Evolutionary conservation across 805 yeast genomes (phyloP).

Genomic region (Cyberlindnera americana): DNA sequence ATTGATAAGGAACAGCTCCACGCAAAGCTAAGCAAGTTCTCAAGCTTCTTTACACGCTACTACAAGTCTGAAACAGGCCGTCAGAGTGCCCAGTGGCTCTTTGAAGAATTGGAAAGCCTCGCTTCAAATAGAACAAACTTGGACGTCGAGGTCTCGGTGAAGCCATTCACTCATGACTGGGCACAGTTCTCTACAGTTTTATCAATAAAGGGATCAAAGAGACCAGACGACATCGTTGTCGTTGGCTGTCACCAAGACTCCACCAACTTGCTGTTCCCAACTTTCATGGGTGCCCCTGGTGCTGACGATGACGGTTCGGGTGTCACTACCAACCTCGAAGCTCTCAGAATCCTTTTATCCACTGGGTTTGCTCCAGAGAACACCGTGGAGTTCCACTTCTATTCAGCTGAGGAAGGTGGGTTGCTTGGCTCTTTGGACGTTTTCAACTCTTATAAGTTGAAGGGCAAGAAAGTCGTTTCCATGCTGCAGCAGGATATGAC

Average conservation of each 20-base stretch:
- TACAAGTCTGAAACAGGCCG: conserved; percentile 70
- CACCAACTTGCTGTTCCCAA: conserved; percentile 68
- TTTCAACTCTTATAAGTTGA: conserved; percentile 48
- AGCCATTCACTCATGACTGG: conserved; percentile 68
- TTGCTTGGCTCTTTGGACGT: conserved; percentile 81
- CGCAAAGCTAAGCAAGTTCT: conserved; percentile 53
- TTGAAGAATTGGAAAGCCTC: conserved; percentile 39
- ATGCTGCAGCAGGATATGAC: conserved; percentile 93
- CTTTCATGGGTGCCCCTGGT: conserved; percentile 74
- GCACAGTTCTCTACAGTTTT: conserved; percentile 74
- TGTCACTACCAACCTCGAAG: conserved; percentile 71
- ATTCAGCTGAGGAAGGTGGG: conserved; percentile 94
- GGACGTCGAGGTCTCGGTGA: conserved; percentile 34
- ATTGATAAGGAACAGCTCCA: conserved; percentile 48
- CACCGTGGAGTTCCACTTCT: conserved; percentile 89
- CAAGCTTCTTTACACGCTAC: conserved; percentile 72
- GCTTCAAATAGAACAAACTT: conserved; percentile 22
- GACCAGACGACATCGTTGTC: conserved; percentile 49
- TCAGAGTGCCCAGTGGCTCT: conserved; percentile 70
- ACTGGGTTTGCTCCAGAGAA: conserved; percentile 52
- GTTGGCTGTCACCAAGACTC: conserved; percentile 92
- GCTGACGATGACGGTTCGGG: conserved; percentile 97
- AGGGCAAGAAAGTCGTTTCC: conserved; percentile 58
- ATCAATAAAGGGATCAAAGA: conserved; percentile 46
- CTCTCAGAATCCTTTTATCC: conserved; percentile 57